phyloP scores from a whole-genome alignment of 306 rosid species.

The Astragalus glycyphyllos region DNA sequence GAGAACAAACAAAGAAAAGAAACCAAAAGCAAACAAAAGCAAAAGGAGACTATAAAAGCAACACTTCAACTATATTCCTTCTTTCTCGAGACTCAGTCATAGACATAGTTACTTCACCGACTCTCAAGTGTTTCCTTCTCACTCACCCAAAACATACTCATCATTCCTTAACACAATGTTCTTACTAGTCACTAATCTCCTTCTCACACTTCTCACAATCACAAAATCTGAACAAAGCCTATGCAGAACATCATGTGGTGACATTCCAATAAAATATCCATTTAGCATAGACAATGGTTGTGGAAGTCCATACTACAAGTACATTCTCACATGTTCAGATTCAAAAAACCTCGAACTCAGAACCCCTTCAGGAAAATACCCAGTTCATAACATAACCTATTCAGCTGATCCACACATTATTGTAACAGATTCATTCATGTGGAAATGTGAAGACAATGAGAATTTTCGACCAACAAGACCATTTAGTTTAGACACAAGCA shows the following conservation, averaged over 20 bases:
- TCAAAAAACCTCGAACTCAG: conserved; percentile 66
- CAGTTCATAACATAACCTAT: conserved; percentile 73
- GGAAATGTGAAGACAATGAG: conserved; percentile 75
- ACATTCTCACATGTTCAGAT: conserved; percentile 69
- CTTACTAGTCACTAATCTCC: conserved; percentile 36
- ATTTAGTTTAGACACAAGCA: conserved; percentile 77
- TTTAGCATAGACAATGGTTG: conserved; percentile 93
- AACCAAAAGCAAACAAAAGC: conserved; percentile 50
- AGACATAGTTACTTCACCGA: conserved; percentile 7
- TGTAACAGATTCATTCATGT: conserved; percentile 84
- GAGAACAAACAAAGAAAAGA: conserved; percentile 36
- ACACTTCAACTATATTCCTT: conserved; percentile 38
- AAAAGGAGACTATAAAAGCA: conserved; percentile 43
- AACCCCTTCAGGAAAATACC: conserved; percentile 82
- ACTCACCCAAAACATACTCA: neutral
- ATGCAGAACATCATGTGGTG: conserved; percentile 87
- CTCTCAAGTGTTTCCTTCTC: neutral
- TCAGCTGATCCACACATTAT: conserved; percentile 76
- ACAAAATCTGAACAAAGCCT: conserved; percentile 51
- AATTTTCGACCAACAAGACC: conserved; percentile 75
- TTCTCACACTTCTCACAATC: conserved; percentile 43
- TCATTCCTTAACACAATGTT: conserved; percentile 39
- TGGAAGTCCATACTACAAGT: conserved; percentile 84
- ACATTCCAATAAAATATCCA: conserved; percentile 78
- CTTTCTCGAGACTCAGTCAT: conserved; percentile 17